Evolutionary conservation across 345 rosid genomes (phyloP), one percentile per base, ranked within the genome.

Genomic region (Brassica carinata): DNA sequence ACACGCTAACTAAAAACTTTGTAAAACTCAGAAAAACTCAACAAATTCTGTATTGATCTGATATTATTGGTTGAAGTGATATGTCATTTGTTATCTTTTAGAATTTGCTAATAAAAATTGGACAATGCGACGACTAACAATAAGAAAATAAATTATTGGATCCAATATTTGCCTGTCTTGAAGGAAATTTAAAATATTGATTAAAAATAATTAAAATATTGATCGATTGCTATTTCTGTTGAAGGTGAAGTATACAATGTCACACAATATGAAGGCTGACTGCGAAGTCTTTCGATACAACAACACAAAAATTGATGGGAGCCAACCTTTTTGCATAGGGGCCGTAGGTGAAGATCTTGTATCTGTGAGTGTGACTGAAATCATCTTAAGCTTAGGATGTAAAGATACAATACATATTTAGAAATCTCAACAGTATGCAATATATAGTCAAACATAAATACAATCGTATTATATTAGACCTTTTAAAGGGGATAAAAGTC

Each of bases 401-500:
- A 71, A 33, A 57, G 11, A 63, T 18, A 5, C 1, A 34, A 23
- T 1, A 29, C 23, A 61, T 2, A 34, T 26, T 62, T 31, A 40
- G 11, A 68, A 74, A 74, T 45, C 33, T 68, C 74, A 59, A 67
- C 63, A 67, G 7, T 65, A 55, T 67, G 40, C 26, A 36, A 38
- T 67, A 79, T 55, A 59, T 73, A 74, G 83, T 68, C 75, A 74
- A 68, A 26, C 58, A 68, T 72, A 59, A 45, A 57, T 59, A 59
- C 58, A 61, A 67, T 67, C 65, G 2, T 45, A 45, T 19, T 73
- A 59, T 30, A 45, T 61, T 74, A 48, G 26, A 62, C 18, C 38
- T 74, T 69, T 3, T 15, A 69, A 69, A 69, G 36, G 31, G 58
- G 61, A 68, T 68, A 62, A 62, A 74, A 75, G 83, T 75, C 83